Base-by-base conservation (phyloP, 2,329 filamentous ascomycete species). In the Ascochyta lentis region DNA sequence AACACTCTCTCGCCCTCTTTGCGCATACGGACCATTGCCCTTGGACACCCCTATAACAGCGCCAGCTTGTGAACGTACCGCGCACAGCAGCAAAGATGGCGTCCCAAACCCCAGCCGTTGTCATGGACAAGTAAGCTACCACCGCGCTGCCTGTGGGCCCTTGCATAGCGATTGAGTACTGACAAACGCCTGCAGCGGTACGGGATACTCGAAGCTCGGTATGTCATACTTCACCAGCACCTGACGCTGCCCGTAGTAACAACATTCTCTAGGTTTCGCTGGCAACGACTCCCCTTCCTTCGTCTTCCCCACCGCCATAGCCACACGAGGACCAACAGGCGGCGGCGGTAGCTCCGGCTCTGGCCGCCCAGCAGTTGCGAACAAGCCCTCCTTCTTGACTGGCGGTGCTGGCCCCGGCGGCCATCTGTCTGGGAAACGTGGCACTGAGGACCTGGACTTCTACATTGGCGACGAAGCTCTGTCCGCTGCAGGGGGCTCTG, bases 191-290 rank as follows among this genome's bases (percentile, higher is more conserved):
- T 64, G 52, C 79, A 99, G 95, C 89, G 95, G 95, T 83, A 99
- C 95, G 82, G 95, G 95, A 75, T 99, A 96, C 81, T 98, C 95
- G 59, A 99, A 99, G 84, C 89, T 99, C 79, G 95, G 95, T 97
- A 82, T 71, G 88, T 66, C 38, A 34, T 9, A 43, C 40, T 34
- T n/a, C 35, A 19, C 41, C 27, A 40, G n/a, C 40, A 16, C 24
- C 16, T 26, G 9, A 29, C 34, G 43, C 24, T 45, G 34, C 61
- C 57, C 51, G 60, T 67, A 69, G 71, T 81, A 68, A 82, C 72
- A 62, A 54, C 52, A 9, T 15, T 33, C 16, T 45, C 51, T 54
- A 97, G 93, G 93, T 80, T 99, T 99, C 79, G 95, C 95, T 79
- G 95, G 95, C 80, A 99, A 99, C 80, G 95, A 99, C 79, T 96